phyloP scores from a whole-genome alignment of 106 monocot genomes.

The Dioscorea dumetorum region DNA sequence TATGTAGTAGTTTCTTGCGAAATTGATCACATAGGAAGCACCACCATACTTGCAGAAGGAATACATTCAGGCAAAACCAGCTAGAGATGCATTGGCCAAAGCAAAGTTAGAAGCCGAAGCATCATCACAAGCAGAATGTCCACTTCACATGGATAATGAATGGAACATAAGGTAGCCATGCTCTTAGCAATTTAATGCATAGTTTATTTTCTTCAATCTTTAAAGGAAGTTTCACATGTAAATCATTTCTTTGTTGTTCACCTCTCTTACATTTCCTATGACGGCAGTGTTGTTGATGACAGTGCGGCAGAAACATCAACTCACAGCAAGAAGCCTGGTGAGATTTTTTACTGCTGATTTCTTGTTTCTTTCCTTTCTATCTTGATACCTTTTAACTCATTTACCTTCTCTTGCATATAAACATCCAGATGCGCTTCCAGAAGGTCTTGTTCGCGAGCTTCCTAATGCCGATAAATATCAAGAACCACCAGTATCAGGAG shows the following conservation, averaged over 20 bases:
- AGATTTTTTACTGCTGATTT: background rate
- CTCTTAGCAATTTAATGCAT: no score
- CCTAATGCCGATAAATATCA: conserved; percentile 61
- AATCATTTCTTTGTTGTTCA: no score
- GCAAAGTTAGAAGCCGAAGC: conserved; percentile 69
- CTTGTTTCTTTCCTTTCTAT: background rate
- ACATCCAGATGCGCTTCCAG: conserved; percentile 57
- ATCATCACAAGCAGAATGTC: conserved; percentile 31
- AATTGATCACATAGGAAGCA: background rate
- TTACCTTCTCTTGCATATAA: background rate
- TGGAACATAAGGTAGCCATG: conserved; percentile 82
- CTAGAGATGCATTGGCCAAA: conserved; percentile 82
- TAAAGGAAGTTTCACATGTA: no score
- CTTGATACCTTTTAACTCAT: background rate
- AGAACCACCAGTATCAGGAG: conserved; percentile 13
- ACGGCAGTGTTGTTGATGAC: conserved; percentile 68
- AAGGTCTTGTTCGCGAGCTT: conserved; percentile 78
- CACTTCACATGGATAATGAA: conserved; percentile 85
- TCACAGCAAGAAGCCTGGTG: conserved; percentile 28
- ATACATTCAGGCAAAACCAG: conserved; percentile 69
- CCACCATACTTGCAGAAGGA: conserved; percentile 54
- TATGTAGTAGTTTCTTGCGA: background rate
- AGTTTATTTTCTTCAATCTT: no score
- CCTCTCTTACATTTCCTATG: background rate
- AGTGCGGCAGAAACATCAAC: conserved; percentile 20